Evolutionary conservation across 2,329 filamentous ascomycete species (phyloP).

Genomic region (Tolypocladium guangdongense): DNA sequence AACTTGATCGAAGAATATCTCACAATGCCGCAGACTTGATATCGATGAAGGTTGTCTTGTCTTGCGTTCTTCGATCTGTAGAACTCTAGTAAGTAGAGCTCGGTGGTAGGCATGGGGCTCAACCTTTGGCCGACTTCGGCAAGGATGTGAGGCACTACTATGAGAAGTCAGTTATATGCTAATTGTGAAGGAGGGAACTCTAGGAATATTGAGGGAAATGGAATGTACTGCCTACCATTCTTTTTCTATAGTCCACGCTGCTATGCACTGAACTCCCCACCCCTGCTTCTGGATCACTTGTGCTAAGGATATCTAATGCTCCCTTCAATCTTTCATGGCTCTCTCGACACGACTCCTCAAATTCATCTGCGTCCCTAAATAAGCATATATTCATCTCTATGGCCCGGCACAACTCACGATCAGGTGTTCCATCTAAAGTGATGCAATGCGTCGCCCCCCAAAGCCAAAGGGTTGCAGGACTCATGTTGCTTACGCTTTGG

Average conservation of each 20-base stretch:
- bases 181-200: neutral
- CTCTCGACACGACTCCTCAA: neutral
- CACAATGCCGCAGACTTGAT: too few species aligned
- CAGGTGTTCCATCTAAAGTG: conserved; percentile 4
- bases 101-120: too few species aligned
- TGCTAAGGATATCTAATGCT: neutral
- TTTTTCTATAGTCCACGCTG: neutral
- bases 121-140: neutral
- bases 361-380: neutral
- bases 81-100: too few species aligned
- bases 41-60: too few species aligned
- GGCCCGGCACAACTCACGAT: neutral
- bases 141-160: neutral
- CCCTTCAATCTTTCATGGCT: neutral
- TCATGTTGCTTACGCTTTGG: neutral
- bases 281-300: neutral
- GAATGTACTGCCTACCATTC: neutral
- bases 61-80: too few species aligned
- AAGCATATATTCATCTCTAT: neutral
- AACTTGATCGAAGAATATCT: too few species aligned
- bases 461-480: conserved; percentile 4
- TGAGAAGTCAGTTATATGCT: neutral
- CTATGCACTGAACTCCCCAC: neutral
- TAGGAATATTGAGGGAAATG: neutral
- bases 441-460: conserved; percentile 5